Conservation (phyloP, 73 alveolate genomes). For the Symbiodinium pilosum region DNA sequence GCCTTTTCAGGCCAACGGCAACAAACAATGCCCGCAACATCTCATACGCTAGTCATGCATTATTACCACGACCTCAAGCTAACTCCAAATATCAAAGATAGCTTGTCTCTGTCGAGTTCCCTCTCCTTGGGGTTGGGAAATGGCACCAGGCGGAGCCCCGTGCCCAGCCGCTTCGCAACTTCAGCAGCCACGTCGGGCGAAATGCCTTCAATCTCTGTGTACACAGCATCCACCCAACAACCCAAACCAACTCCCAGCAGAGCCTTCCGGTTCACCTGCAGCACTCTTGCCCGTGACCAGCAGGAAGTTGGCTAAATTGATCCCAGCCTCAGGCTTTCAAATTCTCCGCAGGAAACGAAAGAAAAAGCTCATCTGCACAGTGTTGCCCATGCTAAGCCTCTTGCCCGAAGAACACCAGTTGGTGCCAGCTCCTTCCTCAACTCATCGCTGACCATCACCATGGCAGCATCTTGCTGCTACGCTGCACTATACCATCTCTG, state of each 20-base stretch:
- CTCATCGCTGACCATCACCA: not conserved
- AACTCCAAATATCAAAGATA: no score
- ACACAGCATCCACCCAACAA: not conserved
- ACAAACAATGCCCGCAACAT: no score
- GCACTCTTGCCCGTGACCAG: slow-evolving; percentile 11
- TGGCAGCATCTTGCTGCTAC: not conserved
- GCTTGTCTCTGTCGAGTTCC: no score
- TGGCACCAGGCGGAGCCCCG: not conserved
- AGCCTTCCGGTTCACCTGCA: not conserved
- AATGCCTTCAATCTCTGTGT: not conserved
- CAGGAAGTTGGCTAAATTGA: slow-evolving; percentile 24
- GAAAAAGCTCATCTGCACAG: not conserved
- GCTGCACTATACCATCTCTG: no score
- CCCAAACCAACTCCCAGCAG: not conserved
- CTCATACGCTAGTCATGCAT: no score
- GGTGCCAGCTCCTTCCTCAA: slow-evolving; percentile 10
- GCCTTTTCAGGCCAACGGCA: no score
- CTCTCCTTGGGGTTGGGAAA: slow-evolving; percentile 13
- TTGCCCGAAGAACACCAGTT: not conserved
- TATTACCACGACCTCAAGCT: no score
- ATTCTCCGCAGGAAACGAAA: not conserved
- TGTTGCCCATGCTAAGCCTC: not conserved
- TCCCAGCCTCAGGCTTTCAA: not conserved
- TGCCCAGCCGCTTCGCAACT: not conserved
- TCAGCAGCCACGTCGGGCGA: slow-evolving; percentile 18